Percentiles rank a stretch among this genome's conserved stretches.
Evolutionary conservation across 2,329 filamentous ascomycete species (phyloP).

Genomic region (Ceratocystis lukuohia): DNA sequence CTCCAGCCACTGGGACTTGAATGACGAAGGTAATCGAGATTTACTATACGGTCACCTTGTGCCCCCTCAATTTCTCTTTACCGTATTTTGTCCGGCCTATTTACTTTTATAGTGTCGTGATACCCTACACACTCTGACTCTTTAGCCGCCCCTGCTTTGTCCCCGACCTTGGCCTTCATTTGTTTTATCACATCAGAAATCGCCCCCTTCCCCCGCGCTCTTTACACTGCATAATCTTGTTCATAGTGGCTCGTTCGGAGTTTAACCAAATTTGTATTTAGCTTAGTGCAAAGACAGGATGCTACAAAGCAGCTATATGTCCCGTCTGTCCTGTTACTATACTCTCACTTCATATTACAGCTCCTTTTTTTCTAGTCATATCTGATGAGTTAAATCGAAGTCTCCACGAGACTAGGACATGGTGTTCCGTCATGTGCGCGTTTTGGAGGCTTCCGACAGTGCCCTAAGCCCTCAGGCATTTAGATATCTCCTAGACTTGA

Average conservation of each 20-base stretch:
- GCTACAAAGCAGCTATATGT: background rate
- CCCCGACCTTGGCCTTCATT: background rate
- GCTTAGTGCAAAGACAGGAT: background rate
- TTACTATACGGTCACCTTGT: background rate
- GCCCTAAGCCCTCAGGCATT: no score
- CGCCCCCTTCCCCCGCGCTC: background rate
- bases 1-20: background rate
- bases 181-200: background rate
- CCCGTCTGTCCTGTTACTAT: background rate
- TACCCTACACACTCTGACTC: background rate
- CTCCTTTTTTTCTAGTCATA: no score
- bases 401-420: background rate
- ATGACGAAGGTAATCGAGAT: background rate
- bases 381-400: no score
- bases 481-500: no score
- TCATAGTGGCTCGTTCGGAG: background rate
- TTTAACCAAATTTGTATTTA: background rate
- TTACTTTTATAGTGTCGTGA: background rate
- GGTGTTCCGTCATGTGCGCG: no score
- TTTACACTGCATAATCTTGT: background rate
- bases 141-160: background rate
- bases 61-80: background rate
- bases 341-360: no score
- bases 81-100: background rate
- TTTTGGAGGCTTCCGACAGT: no score